Percentiles rank a stretch among this genome's conserved stretches.
phyloP scores from a whole-genome alignment of 2,329 filamentous ascomycete species.

The Sclerotinia minor region DNA sequence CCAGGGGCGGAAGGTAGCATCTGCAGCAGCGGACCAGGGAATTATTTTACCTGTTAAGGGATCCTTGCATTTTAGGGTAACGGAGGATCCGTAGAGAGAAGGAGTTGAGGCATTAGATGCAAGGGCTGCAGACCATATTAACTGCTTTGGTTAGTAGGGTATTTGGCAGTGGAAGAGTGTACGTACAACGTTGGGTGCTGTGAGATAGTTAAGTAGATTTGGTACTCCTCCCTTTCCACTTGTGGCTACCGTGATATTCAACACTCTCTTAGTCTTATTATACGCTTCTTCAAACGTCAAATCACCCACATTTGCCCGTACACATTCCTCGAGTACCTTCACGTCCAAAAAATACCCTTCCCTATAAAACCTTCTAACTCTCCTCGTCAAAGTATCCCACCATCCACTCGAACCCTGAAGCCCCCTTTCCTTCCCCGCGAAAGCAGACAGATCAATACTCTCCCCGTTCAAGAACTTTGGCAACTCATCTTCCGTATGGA shows the following conservation, averaged over 20 bases:
- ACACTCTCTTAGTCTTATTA: conserved; percentile 75
- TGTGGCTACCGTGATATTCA: conserved; percentile 89
- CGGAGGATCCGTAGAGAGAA: conserved; percentile 51
- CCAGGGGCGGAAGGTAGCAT: conserved; percentile 57
- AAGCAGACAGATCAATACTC: conserved; percentile 80
- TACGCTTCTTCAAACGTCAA: conserved; percentile 94
- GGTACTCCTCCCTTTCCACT: conserved; percentile 74
- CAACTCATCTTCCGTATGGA: conserved; percentile 84
- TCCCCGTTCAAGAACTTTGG: conserved; percentile 74
- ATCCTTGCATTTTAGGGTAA: conserved; percentile 63
- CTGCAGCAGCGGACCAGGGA: conserved; percentile 54
- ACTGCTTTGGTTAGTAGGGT: conserved; percentile 35
- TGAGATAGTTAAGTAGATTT: conserved; percentile 86
- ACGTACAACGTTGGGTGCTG: conserved; percentile 86
- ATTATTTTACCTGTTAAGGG: conserved; percentile 57
- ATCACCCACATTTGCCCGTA: conserved; percentile 82
- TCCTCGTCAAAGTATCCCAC: conserved; percentile 63
- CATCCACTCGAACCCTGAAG: conserved; percentile 37
- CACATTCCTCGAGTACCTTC: conserved; percentile 77
- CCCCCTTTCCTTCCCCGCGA: conserved; percentile 50
- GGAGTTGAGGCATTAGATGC: conserved; percentile 55
- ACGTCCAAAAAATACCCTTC: conserved; percentile 86
- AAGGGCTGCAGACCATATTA: conserved; percentile 62
- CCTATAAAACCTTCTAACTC: conserved; percentile 66
- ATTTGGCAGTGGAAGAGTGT: background rate